Percentiles rank a stretch among this genome's conserved stretches.
phyloP scores from a whole-genome alignment of 2,329 filamentous ascomycete species.

The Trichophyton verrucosum region DNA sequence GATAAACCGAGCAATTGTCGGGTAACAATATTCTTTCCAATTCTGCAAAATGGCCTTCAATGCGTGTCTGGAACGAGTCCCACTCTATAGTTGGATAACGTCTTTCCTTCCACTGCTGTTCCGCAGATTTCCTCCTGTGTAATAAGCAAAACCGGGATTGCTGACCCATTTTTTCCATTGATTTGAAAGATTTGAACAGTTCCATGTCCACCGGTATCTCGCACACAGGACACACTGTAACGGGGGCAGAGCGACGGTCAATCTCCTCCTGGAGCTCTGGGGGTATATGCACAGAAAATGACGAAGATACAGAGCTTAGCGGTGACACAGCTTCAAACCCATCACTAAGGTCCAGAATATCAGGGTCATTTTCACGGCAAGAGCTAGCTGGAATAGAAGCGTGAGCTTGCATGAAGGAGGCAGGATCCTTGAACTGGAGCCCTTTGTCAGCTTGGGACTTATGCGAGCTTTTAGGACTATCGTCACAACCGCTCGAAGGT shows the following conservation, averaged over 20 bases:
- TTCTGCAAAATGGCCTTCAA: conserved; percentile 43
- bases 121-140: conserved; percentile 48
- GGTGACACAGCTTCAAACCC: conserved; percentile 18
- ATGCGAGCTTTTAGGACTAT: not conserved
- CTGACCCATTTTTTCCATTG: conserved; percentile 16
- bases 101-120: conserved; percentile 36
- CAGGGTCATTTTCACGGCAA: conserved; percentile 13
- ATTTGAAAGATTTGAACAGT: conserved; percentile 41
- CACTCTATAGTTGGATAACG: conserved; percentile 64
- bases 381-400: conserved; percentile 20
- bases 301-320: conserved; percentile 20
- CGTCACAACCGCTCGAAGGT: not conserved
- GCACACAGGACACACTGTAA: conserved; percentile 54
- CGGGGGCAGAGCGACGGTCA: conserved; percentile 7
- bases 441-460: not conserved
- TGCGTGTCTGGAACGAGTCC: conserved; percentile 46
- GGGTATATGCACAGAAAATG: conserved; percentile 15
- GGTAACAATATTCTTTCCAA: conserved; percentile 42
- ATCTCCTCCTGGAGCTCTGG: conserved; percentile 13
- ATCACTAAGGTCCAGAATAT: conserved; percentile 15
- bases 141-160: conserved; percentile 52
- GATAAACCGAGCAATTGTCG: conserved; percentile 47
- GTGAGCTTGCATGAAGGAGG: conserved; percentile 18
- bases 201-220: conserved; percentile 44
- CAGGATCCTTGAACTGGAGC: not conserved